Evolutionary conservation across 306 rosid genomes (phyloP).

Genomic region (Rosa multiflora): DNA sequence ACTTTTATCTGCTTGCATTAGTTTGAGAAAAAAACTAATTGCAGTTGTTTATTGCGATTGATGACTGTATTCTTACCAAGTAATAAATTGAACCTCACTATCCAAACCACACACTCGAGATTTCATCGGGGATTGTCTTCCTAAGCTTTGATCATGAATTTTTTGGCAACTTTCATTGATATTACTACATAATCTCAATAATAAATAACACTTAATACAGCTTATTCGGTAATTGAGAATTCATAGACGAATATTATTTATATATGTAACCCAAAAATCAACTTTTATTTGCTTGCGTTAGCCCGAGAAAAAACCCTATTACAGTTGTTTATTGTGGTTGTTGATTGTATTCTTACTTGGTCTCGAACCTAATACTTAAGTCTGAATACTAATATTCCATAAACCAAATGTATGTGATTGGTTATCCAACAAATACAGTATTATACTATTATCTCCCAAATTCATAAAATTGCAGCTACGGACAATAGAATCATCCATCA

Average conservation of each 20-base stretch:
- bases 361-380: background rate
- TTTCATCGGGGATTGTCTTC: background rate
- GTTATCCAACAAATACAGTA: background rate
- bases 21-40: too few species aligned
- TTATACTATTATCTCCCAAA: background rate
- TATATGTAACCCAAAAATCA: background rate
- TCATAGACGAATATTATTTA: too few species aligned
- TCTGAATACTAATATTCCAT: background rate
- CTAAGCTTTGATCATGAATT: background rate
- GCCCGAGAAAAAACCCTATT: background rate
- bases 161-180: too few species aligned
- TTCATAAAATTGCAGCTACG: background rate
- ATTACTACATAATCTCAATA: too few species aligned
- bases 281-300: background rate
- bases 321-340: background rate
- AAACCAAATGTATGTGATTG: background rate
- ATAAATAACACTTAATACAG: background rate
- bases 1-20: too few species aligned
- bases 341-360: background rate
- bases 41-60: too few species aligned
- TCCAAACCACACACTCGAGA: background rate
- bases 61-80: too few species aligned
- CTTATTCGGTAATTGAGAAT: background rate
- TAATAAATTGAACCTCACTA: background rate
- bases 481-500: background rate